Percentiles rank a stretch among this genome's conserved stretches.
phyloP scores from a whole-genome alignment of 148 eudicot species.

The Suaeda aralocaspica region DNA sequence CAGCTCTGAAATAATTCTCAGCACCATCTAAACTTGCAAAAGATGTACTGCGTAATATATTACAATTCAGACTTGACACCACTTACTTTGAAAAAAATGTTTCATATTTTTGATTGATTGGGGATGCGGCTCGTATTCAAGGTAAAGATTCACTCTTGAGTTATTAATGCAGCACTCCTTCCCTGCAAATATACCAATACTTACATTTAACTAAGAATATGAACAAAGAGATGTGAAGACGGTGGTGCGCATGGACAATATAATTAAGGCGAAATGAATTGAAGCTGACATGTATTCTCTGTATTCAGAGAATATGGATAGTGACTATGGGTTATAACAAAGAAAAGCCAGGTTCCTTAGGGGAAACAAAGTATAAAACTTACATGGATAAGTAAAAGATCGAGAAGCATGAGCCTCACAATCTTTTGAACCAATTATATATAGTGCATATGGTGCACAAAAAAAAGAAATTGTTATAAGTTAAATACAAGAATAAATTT shows the following conservation, averaged over 20 bases:
- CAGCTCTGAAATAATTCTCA: too few species aligned
- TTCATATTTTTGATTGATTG: constrained; percentile 84
- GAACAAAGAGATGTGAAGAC: background rate
- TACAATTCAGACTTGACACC: too few species aligned
- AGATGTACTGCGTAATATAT: too few species aligned
- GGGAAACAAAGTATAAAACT: background rate
- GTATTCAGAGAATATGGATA: too few species aligned
- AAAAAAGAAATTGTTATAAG: too few species aligned
- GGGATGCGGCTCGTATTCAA: constrained; percentile 90
- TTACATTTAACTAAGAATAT: background rate
- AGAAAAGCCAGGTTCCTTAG: background rate
- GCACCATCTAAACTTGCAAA: background rate
- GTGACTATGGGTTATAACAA: background rate
- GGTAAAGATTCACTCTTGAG: constrained; percentile 70
- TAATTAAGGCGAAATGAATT: too few species aligned
- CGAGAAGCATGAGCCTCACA: background rate
- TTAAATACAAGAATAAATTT: background rate
- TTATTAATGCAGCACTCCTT: constrained; percentile 80
- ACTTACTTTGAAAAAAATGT: constrained; percentile 95
- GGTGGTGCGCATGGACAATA: too few species aligned
- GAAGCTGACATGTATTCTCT: too few species aligned
- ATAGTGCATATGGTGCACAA: background rate
- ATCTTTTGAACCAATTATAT: too few species aligned
- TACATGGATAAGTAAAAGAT: background rate
- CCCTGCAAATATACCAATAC: constrained; percentile 67